Evolutionary conservation across 805 yeast species (phyloP).

Genomic region (Barnettozyma vustinii): DNA sequence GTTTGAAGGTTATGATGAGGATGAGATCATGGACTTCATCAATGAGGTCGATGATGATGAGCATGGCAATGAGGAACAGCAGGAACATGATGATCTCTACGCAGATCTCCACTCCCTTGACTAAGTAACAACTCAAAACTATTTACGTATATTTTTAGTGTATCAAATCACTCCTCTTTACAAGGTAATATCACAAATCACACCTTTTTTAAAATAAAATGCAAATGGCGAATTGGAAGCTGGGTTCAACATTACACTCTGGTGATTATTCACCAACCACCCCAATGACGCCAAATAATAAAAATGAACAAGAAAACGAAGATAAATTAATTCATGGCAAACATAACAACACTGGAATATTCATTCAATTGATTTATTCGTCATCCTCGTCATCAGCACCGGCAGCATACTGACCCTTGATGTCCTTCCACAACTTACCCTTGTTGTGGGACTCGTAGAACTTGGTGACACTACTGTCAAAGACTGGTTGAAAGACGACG

Average conservation of each 20-base stretch:
- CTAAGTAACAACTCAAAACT: slow-evolving; percentile 1
- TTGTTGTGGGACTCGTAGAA: slow-evolving; percentile 77
- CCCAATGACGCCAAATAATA: background rate
- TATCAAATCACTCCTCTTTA: background rate
- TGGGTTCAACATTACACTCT: background rate
- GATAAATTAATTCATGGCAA: slow-evolving; percentile 1
- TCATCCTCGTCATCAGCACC: slow-evolving; percentile 56
- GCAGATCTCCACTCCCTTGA: background rate
- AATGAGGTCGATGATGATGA: slow-evolving; percentile 2
- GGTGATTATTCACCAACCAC: background rate
- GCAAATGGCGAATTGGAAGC: slow-evolving; percentile 2
- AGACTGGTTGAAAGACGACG: slow-evolving; percentile 76
- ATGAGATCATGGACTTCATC: background rate
- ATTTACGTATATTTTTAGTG: slow-evolving; percentile 9
- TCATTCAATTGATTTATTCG: slow-evolving; percentile 27
- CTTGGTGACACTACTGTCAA: slow-evolving; percentile 58
- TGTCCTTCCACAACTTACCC: slow-evolving; percentile 84
- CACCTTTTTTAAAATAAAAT: slow-evolving; percentile 1
- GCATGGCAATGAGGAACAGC: background rate
- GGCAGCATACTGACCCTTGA: slow-evolving; percentile 51
- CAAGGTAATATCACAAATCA: background rate
- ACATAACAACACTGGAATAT: background rate
- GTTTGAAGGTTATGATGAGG: background rate
- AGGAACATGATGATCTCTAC: background rate
- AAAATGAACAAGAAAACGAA: background rate